phyloP scores from a whole-genome alignment of 2,329 filamentous ascomycete species.

The Cryphonectria naterciae region DNA sequence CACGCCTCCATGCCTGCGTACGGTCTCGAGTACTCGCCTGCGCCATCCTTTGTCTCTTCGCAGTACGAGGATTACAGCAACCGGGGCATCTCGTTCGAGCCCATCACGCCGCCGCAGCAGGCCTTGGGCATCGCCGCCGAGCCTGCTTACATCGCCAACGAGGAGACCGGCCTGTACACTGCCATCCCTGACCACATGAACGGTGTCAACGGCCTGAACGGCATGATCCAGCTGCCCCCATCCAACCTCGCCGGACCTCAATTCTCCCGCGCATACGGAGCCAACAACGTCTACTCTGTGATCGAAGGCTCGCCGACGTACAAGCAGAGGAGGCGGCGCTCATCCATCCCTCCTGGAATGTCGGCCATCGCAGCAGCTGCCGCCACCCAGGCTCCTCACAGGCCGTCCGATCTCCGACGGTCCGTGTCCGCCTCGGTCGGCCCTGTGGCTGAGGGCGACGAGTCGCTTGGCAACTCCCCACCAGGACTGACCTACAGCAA shows the following conservation, averaged over 20 bases:
- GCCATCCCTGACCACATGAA: constrained; percentile 85
- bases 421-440: constrained; percentile 89
- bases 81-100: constrained; percentile 93
- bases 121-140: constrained; percentile 79
- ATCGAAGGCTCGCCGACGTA: constrained; percentile 98
- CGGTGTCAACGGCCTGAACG: constrained; percentile 75
- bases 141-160: constrained; percentile 96
- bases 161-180: constrained; percentile 94
- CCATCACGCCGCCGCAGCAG: constrained; percentile 93
- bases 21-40: constrained; percentile 92
- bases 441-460: constrained; percentile 78
- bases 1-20: constrained; percentile 99
- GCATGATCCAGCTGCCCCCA: constrained; percentile 87
- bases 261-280: constrained; percentile 73
- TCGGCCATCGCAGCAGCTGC: constrained; percentile 69
- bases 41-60: constrained; percentile 97
- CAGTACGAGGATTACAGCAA: constrained; percentile 98
- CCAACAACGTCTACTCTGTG: constrained; percentile 87
- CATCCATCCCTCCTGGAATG: constrained; percentile 84
- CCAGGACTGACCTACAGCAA: constrained; percentile 75
- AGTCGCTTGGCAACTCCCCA: constrained; percentile 78
- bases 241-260: constrained; percentile 81
- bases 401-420: constrained; percentile 86
- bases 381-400: constrained; percentile 53
- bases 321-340: constrained; percentile 93